phyloP scores from a whole-genome alignment of 805 yeast species.

The Brettanomyces naardenensis region DNA sequence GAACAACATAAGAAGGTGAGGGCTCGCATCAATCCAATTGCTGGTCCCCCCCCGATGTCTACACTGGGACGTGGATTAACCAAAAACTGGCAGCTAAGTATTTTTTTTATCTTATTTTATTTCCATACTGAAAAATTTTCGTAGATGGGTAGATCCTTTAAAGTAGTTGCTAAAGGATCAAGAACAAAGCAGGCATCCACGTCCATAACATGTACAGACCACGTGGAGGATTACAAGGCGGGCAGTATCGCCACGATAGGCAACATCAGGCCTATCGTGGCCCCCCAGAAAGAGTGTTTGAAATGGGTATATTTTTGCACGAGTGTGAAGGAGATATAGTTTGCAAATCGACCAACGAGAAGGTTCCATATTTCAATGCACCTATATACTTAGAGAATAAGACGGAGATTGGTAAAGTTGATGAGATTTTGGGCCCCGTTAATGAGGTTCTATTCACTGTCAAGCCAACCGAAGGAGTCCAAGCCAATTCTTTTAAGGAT shows the following conservation, averaged over 20 bases:
- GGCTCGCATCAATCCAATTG: too few relatives aligned
- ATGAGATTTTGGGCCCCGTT: conserved; percentile 94
- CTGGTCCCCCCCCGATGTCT: too few relatives aligned
- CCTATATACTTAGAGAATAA: conserved; percentile 96
- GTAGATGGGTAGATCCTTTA: too few relatives aligned
- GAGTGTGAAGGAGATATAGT: conserved; percentile 96
- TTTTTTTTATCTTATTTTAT: too few relatives aligned
- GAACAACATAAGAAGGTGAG: too few relatives aligned
- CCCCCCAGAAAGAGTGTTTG: conserved; percentile 92
- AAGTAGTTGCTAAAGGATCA: too few relatives aligned
- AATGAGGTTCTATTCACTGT: conserved; percentile 97
- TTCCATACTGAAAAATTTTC: too few relatives aligned
- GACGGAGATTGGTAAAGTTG: conserved; percentile 94
- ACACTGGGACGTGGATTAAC: too few relatives aligned
- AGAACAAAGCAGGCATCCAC: not conserved
- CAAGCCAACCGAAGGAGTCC: conserved; percentile 94
- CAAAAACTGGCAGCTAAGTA: too few relatives aligned
- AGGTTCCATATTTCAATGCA: conserved; percentile 97
- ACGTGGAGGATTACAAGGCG: conserved; percentile 53
- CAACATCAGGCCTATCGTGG: conserved; percentile 64
- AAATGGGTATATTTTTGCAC: conserved; percentile 89
- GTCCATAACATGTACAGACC: conserved; percentile 60
- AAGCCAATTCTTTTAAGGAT: conserved; percentile 83
- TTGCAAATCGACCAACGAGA: conserved; percentile 88
- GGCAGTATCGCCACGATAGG: conserved; percentile 64